These are phyloP conservation scores for Uromyces viciae-fabae DNA, from an alignment of 1,284 basidiomycete genomes.

Conservation along the genomic window DNA sequence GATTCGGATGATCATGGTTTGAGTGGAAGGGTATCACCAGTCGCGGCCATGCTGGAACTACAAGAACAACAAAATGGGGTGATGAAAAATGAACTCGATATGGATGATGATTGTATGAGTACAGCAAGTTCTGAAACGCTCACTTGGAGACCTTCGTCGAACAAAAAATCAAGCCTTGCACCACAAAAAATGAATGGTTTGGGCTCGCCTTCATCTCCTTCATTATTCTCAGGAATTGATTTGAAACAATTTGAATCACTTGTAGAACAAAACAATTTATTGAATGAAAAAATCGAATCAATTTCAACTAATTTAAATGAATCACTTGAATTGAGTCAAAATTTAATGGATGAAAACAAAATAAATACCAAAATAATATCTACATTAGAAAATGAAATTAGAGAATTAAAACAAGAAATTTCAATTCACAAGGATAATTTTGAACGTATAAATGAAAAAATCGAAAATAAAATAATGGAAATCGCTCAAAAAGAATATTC, in stretches of 20 bases:
- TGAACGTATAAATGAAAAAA: background rate
- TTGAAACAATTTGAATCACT: conserved; percentile 54
- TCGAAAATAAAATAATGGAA: conserved; percentile 46
- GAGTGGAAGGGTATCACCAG: conserved; percentile 36
- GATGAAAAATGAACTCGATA: conserved; percentile 47
- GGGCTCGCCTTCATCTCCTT: conserved; percentile 48
- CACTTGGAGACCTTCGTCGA: conserved; percentile 46
- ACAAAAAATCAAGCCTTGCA: background rate
- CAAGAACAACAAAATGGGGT: conserved; percentile 17
- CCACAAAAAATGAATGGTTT: conserved; percentile 46
- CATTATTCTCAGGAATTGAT: conserved; percentile 43
- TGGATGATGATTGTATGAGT: conserved; percentile 51
- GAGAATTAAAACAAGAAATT: conserved; percentile 64
- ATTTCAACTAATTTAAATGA: conserved; percentile 73
- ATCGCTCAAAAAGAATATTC: conserved; percentile 72
- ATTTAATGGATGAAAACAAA: conserved; percentile 72
- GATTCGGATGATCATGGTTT: conserved; percentile 53
- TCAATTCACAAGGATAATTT: conserved; percentile 48
- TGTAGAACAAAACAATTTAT: conserved; percentile 62
- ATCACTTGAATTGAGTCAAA: conserved; percentile 69
- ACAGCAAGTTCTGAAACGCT: conserved; percentile 54
- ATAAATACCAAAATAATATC: conserved; percentile 74
- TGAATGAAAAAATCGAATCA: conserved; percentile 67
- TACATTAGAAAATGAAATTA: conserved; percentile 68
- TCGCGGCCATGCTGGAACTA: conserved; percentile 40